These are phyloP conservation scores for Verticillium albo-atrum DNA, from an alignment of 2,329 filamentous ascomycete species.

Conservation along the genomic window DNA sequence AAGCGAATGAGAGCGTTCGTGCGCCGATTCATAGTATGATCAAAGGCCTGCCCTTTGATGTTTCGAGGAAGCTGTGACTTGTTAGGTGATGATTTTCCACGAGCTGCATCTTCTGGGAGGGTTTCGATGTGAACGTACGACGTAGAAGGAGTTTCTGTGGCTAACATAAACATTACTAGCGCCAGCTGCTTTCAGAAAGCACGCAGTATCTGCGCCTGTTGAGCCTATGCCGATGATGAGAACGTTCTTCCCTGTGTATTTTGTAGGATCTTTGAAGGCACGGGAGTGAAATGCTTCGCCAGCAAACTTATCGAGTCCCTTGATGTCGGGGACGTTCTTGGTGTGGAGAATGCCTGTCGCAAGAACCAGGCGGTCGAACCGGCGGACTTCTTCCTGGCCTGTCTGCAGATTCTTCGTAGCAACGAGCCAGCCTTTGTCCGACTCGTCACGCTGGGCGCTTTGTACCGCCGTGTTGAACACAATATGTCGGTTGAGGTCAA, in stretches of 20 bases:
- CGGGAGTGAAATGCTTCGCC: conserved; percentile 11
- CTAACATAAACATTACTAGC: conserved; percentile 10
- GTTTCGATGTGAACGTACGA: conserved; percentile 1
- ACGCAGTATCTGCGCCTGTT: conserved; percentile 62
- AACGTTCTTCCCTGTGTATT: conserved; percentile 40
- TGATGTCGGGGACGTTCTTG: conserved; percentile 4
- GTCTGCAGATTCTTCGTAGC: background rate
- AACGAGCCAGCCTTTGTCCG: background rate
- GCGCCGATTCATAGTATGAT: conserved; percentile 5
- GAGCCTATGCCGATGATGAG: conserved; percentile 75
- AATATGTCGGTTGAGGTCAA: conserved; percentile 28
- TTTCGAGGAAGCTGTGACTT: conserved; percentile 3
- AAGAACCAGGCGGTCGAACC: conserved; percentile 8
- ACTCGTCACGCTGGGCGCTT: conserved; percentile 6
- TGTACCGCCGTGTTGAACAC: conserved; percentile 4
- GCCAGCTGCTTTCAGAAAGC: conserved; percentile 3
- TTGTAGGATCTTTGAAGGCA: conserved; percentile 8
- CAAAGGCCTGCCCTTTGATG: conserved; percentile 5
- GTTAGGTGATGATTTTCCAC: background rate
- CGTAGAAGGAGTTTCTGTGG: conserved; percentile 5
- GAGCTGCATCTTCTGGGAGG: background rate
- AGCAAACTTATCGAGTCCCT: conserved; percentile 12
- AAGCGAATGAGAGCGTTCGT: background rate
- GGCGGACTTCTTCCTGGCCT: background rate
- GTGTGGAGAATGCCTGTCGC: conserved; percentile 9